phyloP scores from a whole-genome alignment of 441 rosid genomes.

The Gossypium aridum region DNA sequence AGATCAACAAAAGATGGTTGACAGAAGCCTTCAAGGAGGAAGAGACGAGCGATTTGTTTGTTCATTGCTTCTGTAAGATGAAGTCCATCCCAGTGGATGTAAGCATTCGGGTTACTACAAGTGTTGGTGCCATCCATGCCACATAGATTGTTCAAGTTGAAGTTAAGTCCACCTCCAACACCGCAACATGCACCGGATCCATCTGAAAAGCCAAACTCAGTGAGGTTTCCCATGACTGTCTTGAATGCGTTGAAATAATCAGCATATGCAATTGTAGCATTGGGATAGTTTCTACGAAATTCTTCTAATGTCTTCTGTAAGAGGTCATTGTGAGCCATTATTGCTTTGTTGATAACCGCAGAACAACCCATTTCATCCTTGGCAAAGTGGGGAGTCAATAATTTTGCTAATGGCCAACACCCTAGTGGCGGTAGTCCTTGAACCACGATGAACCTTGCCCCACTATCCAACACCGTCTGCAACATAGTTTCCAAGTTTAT shows the following conservation, averaged over 20 bases:
- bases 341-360: constrained; percentile 17
- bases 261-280: neutral
- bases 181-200: neutral
- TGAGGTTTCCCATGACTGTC: neutral
- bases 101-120: neutral
- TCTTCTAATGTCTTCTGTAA: constrained; percentile 22
- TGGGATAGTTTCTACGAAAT: constrained; percentile 2
- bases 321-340: constrained; percentile 29
- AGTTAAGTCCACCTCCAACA: neutral
- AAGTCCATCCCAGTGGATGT: neutral
- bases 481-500: neutral
- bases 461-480: constrained; percentile 30
- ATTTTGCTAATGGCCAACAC: constrained; percentile 30
- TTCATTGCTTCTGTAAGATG: neutral
- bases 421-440: constrained; percentile 47
- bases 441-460: constrained; percentile 36
- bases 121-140: neutral
- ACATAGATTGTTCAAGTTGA: neutral
- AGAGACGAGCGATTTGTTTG: neutral
- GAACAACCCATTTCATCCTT: constrained; percentile 34
- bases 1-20: neutral
- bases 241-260: neutral
- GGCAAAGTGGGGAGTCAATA: constrained; percentile 3
- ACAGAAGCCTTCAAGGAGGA: neutral
- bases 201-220: neutral